Evolutionary conservation across 2,329 filamentous ascomycete species (phyloP).

Genomic region (Cladosporium sp.): DNA sequence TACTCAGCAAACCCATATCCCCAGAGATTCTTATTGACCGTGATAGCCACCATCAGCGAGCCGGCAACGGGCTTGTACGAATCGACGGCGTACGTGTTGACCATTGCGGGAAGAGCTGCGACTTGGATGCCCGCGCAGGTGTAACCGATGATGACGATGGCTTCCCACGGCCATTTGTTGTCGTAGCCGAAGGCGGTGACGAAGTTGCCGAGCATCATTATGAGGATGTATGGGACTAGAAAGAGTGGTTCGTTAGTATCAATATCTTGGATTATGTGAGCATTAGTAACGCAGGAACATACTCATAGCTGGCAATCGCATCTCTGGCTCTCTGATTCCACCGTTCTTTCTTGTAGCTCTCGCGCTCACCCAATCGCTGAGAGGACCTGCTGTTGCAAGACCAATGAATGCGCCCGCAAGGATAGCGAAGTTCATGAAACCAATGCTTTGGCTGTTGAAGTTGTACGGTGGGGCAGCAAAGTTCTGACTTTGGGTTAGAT

Average conservation of each 20-base stretch:
- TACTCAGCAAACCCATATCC: slow-evolving; percentile 52
- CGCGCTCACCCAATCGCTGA: slow-evolving; percentile 55
- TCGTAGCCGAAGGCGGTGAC: slow-evolving; percentile 42
- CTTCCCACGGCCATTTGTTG: slow-evolving; percentile 45
- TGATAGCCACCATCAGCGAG: slow-evolving; percentile 55
- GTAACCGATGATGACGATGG: slow-evolving; percentile 56
- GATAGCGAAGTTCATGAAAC: slow-evolving; percentile 56
- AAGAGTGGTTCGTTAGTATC: neutral
- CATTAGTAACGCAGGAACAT: slow-evolving; percentile 10
- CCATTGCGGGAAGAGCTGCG: slow-evolving; percentile 56
- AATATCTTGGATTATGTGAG: neutral
- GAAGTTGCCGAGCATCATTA: slow-evolving; percentile 55
- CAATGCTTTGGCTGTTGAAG: slow-evolving; percentile 45
- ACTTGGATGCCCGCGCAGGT: slow-evolving; percentile 55
- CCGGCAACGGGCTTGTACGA: slow-evolving; percentile 60
- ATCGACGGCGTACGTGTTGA: slow-evolving; percentile 57
- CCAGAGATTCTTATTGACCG: slow-evolving; percentile 61
- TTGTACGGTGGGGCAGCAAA: slow-evolving; percentile 54
- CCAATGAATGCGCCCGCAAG: slow-evolving; percentile 52
- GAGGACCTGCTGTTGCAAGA: slow-evolving; percentile 49
- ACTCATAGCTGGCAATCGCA: slow-evolving; percentile 48
- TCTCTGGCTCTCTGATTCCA: slow-evolving; percentile 55
- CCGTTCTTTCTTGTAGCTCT: slow-evolving; percentile 49
- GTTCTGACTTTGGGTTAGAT: slow-evolving; percentile 54
- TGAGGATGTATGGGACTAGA: slow-evolving; percentile 53